Percentiles rank a stretch among this genome's conserved stretches.
Evolutionary conservation across 202 grass and related monocot species (phyloP).

Genomic region (Sporobolus alterniflorus): DNA sequence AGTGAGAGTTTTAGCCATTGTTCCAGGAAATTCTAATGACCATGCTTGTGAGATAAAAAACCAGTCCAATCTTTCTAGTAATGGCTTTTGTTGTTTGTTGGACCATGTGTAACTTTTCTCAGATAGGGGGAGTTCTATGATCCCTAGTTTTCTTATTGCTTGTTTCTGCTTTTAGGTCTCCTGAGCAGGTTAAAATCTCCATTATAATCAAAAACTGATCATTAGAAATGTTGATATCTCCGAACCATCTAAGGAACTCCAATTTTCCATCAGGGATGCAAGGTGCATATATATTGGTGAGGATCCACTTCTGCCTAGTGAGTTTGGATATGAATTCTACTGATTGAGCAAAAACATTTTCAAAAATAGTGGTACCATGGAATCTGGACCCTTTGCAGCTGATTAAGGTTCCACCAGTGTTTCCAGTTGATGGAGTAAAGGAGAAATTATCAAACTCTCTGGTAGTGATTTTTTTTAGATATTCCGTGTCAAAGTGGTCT

Average conservation of each 20-base stretch:
- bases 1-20: rapidly evolving
- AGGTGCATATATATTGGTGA: not conserved
- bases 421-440: not conserved
- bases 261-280: not conserved
- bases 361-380: not conserved
- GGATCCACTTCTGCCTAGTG: not conserved
- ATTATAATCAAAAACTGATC: not conserved
- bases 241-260: not conserved
- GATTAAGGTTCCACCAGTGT: not conserved
- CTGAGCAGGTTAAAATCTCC: not conserved
- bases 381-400: not conserved
- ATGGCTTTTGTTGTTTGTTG: not conserved
- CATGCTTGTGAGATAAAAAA: not conserved
- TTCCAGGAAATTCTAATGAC: not conserved
- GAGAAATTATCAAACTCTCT: not conserved
- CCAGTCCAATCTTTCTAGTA: not conserved
- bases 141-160: not conserved
- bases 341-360: not conserved
- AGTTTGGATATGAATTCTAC: not conserved
- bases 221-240: not conserved
- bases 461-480: not conserved
- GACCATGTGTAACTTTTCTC: not conserved
- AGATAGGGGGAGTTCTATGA: not conserved
- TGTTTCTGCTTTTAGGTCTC: not conserved
- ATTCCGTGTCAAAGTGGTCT: not conserved